A percentile compares a stretch with the other conserved stretches of the same genome.
phyloP scores from a whole-genome alignment of 1,284 basidiomycete species.

The Ganoderma lucidum region DNA sequence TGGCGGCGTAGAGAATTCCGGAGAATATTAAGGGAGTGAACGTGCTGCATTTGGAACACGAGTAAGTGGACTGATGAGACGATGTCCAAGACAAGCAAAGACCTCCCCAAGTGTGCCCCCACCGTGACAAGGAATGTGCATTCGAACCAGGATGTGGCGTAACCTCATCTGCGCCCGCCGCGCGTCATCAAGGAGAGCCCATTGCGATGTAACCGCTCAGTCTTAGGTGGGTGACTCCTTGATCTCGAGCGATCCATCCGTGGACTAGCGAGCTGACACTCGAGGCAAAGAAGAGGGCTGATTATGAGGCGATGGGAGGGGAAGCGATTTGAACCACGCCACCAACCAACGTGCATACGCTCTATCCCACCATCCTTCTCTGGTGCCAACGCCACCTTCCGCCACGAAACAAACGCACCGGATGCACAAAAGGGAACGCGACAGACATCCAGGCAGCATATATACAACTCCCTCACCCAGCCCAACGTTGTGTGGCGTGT shows the following conservation, averaged over 20 bases:
- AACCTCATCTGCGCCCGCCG: background rate
- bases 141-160: background rate
- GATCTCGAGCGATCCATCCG: background rate
- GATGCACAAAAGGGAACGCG: background rate
- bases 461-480: background rate
- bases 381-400: background rate
- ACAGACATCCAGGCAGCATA: background rate
- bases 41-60: conserved; percentile 53
- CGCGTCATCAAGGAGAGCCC: background rate
- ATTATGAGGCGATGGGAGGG: background rate
- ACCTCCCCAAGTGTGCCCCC: background rate
- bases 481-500: background rate
- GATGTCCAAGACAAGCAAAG: background rate
- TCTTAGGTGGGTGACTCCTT: background rate
- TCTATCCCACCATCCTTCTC: too few relatives aligned
- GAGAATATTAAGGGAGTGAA: conserved; percentile 81
- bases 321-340: background rate
- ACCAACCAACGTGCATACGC: background rate
- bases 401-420: background rate
- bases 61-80: conserved; percentile 15
- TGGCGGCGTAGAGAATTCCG: conserved; percentile 77
- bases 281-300: background rate
- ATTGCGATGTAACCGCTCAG: background rate
- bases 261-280: background rate
- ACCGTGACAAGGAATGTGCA: background rate